These are phyloP conservation scores for Lepraria neglecta DNA, from an alignment of 495 filamentous ascomycete genomes.

Conservation along the genomic window DNA sequence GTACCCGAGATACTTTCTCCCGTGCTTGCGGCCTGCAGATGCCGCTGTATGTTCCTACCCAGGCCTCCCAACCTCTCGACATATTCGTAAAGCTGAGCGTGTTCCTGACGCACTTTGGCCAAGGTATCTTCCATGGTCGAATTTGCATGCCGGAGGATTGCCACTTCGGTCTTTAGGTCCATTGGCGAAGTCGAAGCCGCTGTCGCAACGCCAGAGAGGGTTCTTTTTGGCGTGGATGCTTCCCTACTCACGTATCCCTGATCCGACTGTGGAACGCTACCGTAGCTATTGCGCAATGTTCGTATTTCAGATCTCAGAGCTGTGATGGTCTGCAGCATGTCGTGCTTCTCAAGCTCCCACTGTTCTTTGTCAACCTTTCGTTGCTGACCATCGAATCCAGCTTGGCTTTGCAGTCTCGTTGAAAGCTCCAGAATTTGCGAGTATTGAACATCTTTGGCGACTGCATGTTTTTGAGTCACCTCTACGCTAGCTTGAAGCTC, in stretches of 20 bases:
- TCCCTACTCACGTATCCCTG: not conserved
- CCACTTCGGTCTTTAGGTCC: slow-evolving; percentile 3
- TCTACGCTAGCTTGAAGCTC: slow-evolving; percentile 17
- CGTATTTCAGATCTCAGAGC: slow-evolving; percentile 5
- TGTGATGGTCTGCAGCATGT: slow-evolving; percentile 9
- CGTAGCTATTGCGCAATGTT: not conserved
- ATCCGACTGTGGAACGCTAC: not conserved
- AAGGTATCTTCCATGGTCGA: slow-evolving; percentile 11
- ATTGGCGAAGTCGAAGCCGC: not conserved
- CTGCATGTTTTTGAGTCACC: slow-evolving; percentile 16
- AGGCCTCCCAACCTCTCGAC: slow-evolving; percentile 7
- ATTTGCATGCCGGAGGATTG: slow-evolving; percentile 4
- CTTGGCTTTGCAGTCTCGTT: slow-evolving; percentile 19
- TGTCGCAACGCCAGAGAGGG: no score
- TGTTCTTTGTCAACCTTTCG: slow-evolving; percentile 20
- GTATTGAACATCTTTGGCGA: slow-evolving; percentile 24
- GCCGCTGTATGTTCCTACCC: slow-evolving; percentile 1
- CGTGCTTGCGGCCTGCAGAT: not conserved
- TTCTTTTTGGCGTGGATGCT: not conserved
- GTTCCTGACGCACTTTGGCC: slow-evolving; percentile 8
- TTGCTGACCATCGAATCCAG: slow-evolving; percentile 8
- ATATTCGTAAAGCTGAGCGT: slow-evolving; percentile 9
- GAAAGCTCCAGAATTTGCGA: slow-evolving; percentile 21
- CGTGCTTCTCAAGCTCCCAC: slow-evolving; percentile 18
- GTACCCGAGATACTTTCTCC: not conserved